Base-by-base conservation (phyloP, 768 basidiomycete species). In the Aureoboletus auriporus region DNA sequence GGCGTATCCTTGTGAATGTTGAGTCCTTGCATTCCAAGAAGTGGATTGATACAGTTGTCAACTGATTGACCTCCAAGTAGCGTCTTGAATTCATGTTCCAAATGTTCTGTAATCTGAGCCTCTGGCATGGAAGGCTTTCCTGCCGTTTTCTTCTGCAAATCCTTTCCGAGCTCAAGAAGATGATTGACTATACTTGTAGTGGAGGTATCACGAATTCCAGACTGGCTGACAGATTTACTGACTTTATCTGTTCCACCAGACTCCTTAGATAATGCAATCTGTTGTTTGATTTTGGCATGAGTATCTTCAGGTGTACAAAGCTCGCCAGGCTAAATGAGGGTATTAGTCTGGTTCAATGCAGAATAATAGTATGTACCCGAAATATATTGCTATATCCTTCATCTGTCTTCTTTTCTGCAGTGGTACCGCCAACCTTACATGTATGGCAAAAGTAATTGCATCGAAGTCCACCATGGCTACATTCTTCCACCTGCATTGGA, bases 401-500 rank as follows among this genome's bases (percentile, higher is more conserved):
- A 36, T 68, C 54, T 0, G 56, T 42, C 36, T 51, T 39, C 42
- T 68, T 69, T 16, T 58, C 47, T 0, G 10, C 57, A 8, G 51
- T 30, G 0, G 54, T 63, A 2, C 70, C 63, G 1, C 70, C 63
- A 5, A 60, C 63, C n/a, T 66, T 52, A 39, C 70, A 73, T 7
- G 52, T 62, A 3, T 53, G 55, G 31, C 70, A 72, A 28, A 69
- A 58, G 36, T 56, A 57, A n/a, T 71, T 72, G 14, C 62, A 59
- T 7, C 42, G 57, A 1, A 69, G 28, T 0, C 70, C 66, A n/a
- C 51, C 57, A 14, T 70, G 68, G 16, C 62, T 66, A 39, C 63
- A 69, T 10, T 62, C 57, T 33, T 72, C 66, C 0, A 67, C 60
- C 20, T 71, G 71, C 71, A 70, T 69, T 0, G 65, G 71, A 28